These are phyloP conservation scores for Ogataea paradorogensis DNA, from an alignment of 805 yeast species.

Conservation along the genomic window DNA sequence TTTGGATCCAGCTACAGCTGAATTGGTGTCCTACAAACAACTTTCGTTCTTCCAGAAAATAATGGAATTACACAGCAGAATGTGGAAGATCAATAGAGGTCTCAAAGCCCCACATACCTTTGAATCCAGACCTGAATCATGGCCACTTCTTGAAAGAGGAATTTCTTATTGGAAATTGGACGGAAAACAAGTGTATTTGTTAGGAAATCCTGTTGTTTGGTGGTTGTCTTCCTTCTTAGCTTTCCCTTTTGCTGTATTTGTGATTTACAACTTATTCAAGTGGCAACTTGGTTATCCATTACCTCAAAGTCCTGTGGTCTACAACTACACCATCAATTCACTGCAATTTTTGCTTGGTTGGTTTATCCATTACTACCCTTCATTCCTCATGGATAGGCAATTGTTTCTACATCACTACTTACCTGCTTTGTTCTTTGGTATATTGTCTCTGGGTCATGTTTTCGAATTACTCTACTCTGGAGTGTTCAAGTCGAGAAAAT, in stretches of 20 bases:
- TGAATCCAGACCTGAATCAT: slow-evolving; percentile 67
- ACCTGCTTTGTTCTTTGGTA: slow-evolving; percentile 80
- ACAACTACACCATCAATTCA: slow-evolving; percentile 63
- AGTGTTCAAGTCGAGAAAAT: slow-evolving; percentile 37
- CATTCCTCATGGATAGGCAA: slow-evolving; percentile 88
- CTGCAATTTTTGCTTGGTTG: slow-evolving; percentile 67
- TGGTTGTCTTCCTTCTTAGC: slow-evolving; percentile 62
- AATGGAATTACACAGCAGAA: slow-evolving; percentile 61
- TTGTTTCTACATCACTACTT: slow-evolving; percentile 90
- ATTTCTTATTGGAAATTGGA: slow-evolving; percentile 75
- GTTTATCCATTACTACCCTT: slow-evolving; percentile 69
- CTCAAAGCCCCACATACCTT: slow-evolving; percentile 66
- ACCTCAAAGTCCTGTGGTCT: slow-evolving; percentile 49
- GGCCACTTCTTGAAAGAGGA: slow-evolving; percentile 78
- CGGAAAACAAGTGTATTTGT: slow-evolving; percentile 53
- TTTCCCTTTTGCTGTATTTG: slow-evolving; percentile 47
- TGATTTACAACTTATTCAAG: slow-evolving; percentile 45
- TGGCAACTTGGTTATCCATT: slow-evolving; percentile 59
- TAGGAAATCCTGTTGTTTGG: slow-evolving; percentile 83
- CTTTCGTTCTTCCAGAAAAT: slow-evolving; percentile 58
- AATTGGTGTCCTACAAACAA: slow-evolving; percentile 49
- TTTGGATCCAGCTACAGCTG: slow-evolving; percentile 40
- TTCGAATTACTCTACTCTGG: slow-evolving; percentile 31
- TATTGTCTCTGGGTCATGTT: slow-evolving; percentile 35
- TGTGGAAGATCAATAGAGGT: slow-evolving; percentile 77